Percentiles rank a stretch among this genome's conserved stretches.
These are phyloP conservation scores for Craterostigma plantagineum DNA, from an alignment of 257 asterid species.

Conservation along the genomic window DNA sequence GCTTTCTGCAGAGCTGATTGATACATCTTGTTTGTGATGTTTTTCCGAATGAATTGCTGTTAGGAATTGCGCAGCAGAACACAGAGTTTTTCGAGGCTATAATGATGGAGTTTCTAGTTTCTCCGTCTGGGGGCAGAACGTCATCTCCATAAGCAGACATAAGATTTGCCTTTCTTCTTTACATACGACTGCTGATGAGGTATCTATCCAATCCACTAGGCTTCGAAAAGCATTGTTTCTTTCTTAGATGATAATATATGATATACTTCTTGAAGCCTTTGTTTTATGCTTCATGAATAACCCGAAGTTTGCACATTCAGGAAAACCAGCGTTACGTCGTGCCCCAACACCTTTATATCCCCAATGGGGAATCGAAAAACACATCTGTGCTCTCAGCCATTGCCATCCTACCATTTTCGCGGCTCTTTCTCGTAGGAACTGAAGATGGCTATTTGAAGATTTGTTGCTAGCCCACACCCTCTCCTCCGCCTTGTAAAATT, in stretches of 20 bases:
- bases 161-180: slow-evolving; percentile 69
- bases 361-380: slow-evolving; percentile 71
- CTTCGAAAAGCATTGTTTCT: no score
- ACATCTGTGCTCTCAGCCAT: slow-evolving; percentile 57
- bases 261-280: background rate
- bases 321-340: slow-evolving; percentile 37
- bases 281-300: no score
- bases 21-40: background rate
- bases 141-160: slow-evolving; percentile 65
- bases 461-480: slow-evolving; percentile 38
- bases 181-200: slow-evolving; percentile 46
- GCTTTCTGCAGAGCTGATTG: slow-evolving; percentile 1
- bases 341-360: slow-evolving; percentile 67
- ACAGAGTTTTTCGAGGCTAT: slow-evolving; percentile 50
- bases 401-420: slow-evolving; percentile 56
- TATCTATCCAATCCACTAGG: no score
- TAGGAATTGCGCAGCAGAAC: slow-evolving; percentile 72
- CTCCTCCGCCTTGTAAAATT: no score
- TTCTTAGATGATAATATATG: background rate
- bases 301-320: slow-evolving; percentile 22
- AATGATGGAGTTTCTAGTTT: slow-evolving; percentile 69
- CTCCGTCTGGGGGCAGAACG: slow-evolving; percentile 85
- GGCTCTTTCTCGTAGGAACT: slow-evolving; percentile 85
- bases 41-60: no score
- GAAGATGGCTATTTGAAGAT: slow-evolving; percentile 77